Base-by-base conservation (phyloP, 2,329 filamentous ascomycete species). In the Penicillium sp. region DNA sequence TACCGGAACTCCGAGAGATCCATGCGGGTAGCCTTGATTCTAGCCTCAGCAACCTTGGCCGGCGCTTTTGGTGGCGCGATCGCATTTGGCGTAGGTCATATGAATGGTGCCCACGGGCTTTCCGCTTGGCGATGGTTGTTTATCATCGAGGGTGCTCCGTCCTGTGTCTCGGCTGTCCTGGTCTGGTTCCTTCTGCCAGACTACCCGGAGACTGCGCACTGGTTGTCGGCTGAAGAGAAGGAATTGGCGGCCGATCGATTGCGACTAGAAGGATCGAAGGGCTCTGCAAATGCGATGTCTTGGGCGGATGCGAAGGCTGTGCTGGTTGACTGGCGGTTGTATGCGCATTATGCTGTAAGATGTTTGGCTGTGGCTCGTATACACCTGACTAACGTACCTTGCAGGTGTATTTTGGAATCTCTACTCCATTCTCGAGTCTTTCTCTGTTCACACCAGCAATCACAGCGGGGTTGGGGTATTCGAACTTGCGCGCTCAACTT, bases 391-490 rank as follows among this genome's bases (percentile, higher is more conserved):
- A 4, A 47, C n/a, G 1, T 76, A 27, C 39, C 2, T n/a, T 7
- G 31, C 27, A 81, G 77, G 70, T 82, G 6, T 83, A 83, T 62
- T 83, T 83, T 56, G 79, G 79, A 9, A 81, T 81, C 37, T 80
- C 82, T 2, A 79, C 80, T 2, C 83, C 85, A 0, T 86, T 88
- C 65, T 83, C 83, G 2, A 84, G 82, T 50, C 75, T 89, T 54
- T 86, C 83, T 13, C 77, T 75, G 78, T 89, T 81, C 72, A 81
- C 88, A 0, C 88, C 88, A 0, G 86, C 84, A 2, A 89, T 90
- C 56, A 85, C 89, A 54, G 80, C 81, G 4, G 85, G 85, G 0
- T 69, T 84, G 1, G 81, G 81, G 2, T 84, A 81, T 64, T 70
- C 82, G n/a, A 80, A 83, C 54, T 76, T 87, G n/a, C 70, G 77